Evolutionary conservation across 2,329 filamentous ascomycete genomes (phyloP).

Genomic region (Atkinsonella texensis): DNA sequence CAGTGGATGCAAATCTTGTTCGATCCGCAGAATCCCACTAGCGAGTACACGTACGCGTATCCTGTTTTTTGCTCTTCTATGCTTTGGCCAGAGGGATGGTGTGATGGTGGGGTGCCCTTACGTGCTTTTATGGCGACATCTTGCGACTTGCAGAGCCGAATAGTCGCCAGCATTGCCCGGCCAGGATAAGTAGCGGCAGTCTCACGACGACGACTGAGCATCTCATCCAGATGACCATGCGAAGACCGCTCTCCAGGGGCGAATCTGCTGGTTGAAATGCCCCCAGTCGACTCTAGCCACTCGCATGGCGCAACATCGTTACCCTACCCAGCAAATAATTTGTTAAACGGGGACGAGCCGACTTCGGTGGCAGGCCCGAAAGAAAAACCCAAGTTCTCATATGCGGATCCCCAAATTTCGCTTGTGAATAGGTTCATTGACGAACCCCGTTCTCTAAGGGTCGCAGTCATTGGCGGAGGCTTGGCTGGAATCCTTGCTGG

Average conservation of each 20-base stretch:
- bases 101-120: slow-evolving; percentile 1
- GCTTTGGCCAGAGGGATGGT: background rate
- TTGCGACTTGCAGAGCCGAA: background rate
- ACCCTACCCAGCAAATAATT: background rate
- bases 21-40: too few relatives aligned
- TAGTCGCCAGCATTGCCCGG: background rate
- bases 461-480: slow-evolving; percentile 26
- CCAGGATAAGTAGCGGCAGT: background rate
- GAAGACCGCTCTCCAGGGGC: background rate
- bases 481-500: slow-evolving; percentile 39
- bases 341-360: background rate
- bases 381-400: background rate
- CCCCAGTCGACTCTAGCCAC: background rate
- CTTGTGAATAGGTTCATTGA: slow-evolving; percentile 23
- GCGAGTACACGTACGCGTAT: too few relatives aligned
- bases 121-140: background rate
- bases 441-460: slow-evolving; percentile 20
- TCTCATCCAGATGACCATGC: background rate
- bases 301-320: background rate
- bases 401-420: background rate
- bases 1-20: too few relatives aligned
- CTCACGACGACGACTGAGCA: background rate
- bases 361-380: background rate
- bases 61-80: background rate
- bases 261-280: background rate